Evolutionary conservation across 805 yeast genomes (phyloP).

Genomic region (Ogataea philodendri): DNA sequence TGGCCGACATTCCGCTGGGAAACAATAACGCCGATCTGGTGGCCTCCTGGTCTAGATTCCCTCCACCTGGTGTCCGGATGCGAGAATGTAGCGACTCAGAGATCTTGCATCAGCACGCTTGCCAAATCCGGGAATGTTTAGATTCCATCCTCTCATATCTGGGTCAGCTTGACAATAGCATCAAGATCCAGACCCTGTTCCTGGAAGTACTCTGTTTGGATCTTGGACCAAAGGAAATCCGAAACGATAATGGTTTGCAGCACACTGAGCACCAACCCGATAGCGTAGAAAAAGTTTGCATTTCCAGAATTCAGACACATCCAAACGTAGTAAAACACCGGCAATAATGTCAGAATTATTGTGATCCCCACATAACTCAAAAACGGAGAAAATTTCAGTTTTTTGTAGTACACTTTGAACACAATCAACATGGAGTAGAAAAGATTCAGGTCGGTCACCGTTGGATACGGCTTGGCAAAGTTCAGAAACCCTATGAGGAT

Average conservation of each 20-base stretch:
- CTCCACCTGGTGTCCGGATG: too few relatives aligned
- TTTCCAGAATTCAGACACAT: constrained; percentile 91
- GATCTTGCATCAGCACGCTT: too few relatives aligned
- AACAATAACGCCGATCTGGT: too few relatives aligned
- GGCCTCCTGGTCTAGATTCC: too few relatives aligned
- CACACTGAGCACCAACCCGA: constrained; percentile 74
- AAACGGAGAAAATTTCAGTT: constrained; percentile 31
- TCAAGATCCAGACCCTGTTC: constrained; percentile 41
- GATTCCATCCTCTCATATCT: constrained; percentile 37
- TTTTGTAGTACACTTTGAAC: constrained; percentile 28
- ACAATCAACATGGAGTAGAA: constrained; percentile 33
- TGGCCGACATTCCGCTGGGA: too few relatives aligned
- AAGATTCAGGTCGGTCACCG: constrained; percentile 67
- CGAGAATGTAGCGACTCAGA: too few relatives aligned
- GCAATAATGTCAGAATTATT: constrained; percentile 58
- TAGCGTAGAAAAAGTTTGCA: constrained; percentile 93
- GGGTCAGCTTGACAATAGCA: constrained; percentile 46
- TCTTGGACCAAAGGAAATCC: constrained; percentile 80
- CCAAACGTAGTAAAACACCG: constrained; percentile 93
- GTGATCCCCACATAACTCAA: constrained; percentile 27
- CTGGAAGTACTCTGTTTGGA: constrained; percentile 59
- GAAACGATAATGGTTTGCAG: constrained; percentile 66
- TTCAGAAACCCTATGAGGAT: constrained; percentile 43
- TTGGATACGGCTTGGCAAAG: constrained; percentile 82
- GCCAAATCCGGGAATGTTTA: not conserved